Evolutionary conservation across 2,329 filamentous ascomycete species (phyloP).

Genomic region (Capronia epimyces): DNA sequence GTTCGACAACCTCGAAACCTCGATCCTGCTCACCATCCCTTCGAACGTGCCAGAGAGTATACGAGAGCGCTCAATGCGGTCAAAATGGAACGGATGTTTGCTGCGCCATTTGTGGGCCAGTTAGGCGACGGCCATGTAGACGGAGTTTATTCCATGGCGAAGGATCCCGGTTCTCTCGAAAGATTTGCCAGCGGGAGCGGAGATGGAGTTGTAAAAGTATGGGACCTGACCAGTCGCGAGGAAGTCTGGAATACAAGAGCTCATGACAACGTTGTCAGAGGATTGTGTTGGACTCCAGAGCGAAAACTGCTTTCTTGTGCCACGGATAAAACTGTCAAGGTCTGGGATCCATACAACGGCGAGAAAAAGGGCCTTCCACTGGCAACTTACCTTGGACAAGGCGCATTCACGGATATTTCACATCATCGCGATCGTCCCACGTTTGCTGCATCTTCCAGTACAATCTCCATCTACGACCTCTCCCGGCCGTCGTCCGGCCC

Average conservation of each 20-base stretch:
- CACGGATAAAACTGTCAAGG: constrained; percentile 77
- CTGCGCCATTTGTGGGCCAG: constrained; percentile 75
- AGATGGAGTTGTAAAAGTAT: constrained; percentile 90
- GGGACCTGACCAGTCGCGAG: constrained; percentile 69
- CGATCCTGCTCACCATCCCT: constrained; percentile 81
- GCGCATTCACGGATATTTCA: constrained; percentile 75
- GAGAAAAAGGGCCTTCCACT: constrained; percentile 63
- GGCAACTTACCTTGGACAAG: constrained; percentile 76
- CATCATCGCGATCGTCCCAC: constrained; percentile 73
- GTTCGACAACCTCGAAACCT: constrained; percentile 50
- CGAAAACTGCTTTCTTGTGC: constrained; percentile 81
- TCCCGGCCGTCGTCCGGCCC: constrained; percentile 70
- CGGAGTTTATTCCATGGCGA: constrained; percentile 75
- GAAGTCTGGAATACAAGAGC: constrained; percentile 74
- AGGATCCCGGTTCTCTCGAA: constrained; percentile 69
- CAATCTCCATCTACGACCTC: constrained; percentile 84
- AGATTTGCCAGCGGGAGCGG: constrained; percentile 77
- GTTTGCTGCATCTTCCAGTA: constrained; percentile 70
- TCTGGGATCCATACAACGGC: constrained; percentile 84
- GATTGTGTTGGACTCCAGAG: constrained; percentile 80
- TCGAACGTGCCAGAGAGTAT: constrained; percentile 84
- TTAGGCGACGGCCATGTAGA: constrained; percentile 89
- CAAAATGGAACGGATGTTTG: constrained; percentile 91
- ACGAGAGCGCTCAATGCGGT: constrained; percentile 74
- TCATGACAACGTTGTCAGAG: constrained; percentile 91